Evolutionary conservation across 164 flowering plant species (phyloP).

Genomic region (Tetracentron sinense): DNA sequence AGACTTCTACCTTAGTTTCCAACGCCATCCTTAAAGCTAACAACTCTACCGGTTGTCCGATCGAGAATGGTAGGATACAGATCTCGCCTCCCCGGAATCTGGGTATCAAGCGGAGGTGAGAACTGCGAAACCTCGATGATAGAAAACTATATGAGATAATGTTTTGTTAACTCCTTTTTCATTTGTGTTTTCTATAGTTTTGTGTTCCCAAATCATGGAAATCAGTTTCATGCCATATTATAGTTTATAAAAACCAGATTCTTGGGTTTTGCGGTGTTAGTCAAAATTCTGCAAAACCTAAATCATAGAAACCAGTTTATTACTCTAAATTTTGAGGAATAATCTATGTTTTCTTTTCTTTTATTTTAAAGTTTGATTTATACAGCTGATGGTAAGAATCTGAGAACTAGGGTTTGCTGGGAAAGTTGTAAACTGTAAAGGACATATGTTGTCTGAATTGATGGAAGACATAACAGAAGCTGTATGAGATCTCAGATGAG

Average conservation of each 20-base stretch:
- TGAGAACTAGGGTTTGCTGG: neutral
- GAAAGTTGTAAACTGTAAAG: neutral
- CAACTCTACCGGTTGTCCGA: constrained; percentile 26
- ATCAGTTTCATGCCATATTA: no score
- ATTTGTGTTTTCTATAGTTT: neutral
- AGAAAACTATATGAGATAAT: no score
- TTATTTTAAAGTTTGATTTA: neutral
- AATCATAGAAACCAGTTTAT: neutral
- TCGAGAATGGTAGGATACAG: constrained; percentile 47
- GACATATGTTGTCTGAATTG: constrained; percentile 2
- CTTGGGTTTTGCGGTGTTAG: neutral
- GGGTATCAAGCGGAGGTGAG: constrained; percentile 75
- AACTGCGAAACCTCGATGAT: neutral
- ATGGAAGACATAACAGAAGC: constrained; percentile 1
- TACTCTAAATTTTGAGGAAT: neutral
- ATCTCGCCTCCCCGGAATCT: constrained; percentile 79
- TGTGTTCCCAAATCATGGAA: neutral
- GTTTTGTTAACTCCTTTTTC: neutral
- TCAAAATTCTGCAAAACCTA: neutral
- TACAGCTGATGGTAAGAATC: neutral
- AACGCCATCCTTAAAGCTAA: constrained; percentile 29
- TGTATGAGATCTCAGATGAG: neutral
- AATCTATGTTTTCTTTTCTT: neutral
- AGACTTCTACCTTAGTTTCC: constrained; percentile 18
- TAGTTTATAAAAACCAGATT: neutral